Percentiles rank a stretch among this genome's conserved stretches.
These are phyloP conservation scores for Trichoderma pleuroti DNA, from an alignment of 2,329 filamentous ascomycete genomes.

Conservation along the genomic window DNA sequence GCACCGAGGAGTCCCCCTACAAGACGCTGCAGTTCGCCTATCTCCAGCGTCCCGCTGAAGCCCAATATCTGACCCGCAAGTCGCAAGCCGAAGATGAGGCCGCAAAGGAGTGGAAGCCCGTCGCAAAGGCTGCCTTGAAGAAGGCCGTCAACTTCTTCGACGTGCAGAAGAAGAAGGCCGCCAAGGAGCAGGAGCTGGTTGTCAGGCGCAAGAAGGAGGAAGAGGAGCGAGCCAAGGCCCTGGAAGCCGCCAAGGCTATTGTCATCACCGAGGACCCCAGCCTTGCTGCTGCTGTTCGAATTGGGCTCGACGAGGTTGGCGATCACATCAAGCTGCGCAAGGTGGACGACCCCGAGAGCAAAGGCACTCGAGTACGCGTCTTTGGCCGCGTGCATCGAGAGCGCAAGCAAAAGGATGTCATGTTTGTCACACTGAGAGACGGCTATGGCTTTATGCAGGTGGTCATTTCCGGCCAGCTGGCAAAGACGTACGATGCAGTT, in stretches of 20 bases:
- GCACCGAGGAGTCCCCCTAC: slow-evolving; percentile 71
- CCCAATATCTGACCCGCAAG: slow-evolving; percentile 38
- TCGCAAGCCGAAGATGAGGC: slow-evolving; percentile 46
- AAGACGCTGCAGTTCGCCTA: slow-evolving; percentile 78
- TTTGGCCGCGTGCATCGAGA: slow-evolving; percentile 79
- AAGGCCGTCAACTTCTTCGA: slow-evolving; percentile 25
- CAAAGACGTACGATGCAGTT: slow-evolving; percentile 87
- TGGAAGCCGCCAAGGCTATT: slow-evolving; percentile 77
- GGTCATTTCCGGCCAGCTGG: slow-evolving; percentile 66
- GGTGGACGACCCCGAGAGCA: slow-evolving; percentile 41
- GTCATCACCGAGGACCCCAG: slow-evolving; percentile 60
- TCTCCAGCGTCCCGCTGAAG: slow-evolving; percentile 41
- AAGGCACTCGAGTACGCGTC: slow-evolving; percentile 73
- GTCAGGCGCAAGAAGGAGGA: slow-evolving; percentile 24
- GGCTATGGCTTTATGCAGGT: slow-evolving; percentile 54
- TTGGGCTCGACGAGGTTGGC: slow-evolving; percentile 47
- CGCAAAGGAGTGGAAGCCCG: slow-evolving; percentile 33
- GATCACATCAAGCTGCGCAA: slow-evolving; percentile 32
- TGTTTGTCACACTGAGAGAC: slow-evolving; percentile 82
- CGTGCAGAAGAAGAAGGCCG: slow-evolving; percentile 25
- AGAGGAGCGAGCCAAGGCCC: slow-evolving; percentile 29
- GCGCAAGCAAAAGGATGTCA: slow-evolving; percentile 70
- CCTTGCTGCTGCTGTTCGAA: slow-evolving; percentile 73
- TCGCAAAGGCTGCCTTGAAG: slow-evolving; percentile 24
- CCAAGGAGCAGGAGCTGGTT: slow-evolving; percentile 23